phyloP scores from a whole-genome alignment of 1,284 basidiomycete genomes.

The Heimioporus punctisporus region DNA sequence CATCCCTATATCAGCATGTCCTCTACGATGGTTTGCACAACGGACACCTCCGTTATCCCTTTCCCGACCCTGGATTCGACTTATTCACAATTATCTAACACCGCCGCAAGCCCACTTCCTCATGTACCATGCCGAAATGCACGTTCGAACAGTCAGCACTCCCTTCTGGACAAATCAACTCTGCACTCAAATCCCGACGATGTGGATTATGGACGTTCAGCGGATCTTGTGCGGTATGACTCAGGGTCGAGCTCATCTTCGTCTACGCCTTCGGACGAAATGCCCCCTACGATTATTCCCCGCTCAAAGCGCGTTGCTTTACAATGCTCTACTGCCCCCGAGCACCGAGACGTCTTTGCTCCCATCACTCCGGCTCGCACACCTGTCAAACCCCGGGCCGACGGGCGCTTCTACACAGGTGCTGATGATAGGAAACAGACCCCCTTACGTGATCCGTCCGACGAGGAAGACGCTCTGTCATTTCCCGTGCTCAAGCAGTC shows the following conservation, averaged over 20 bases:
- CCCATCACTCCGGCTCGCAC: conserved; percentile 45
- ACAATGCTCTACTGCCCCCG: conserved; percentile 24
- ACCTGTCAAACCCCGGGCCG: conserved; percentile 30
- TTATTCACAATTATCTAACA: conserved; percentile 47
- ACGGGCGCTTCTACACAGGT: conserved; percentile 20
- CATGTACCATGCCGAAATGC: conserved; percentile 19
- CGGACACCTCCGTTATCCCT: conserved; percentile 40
- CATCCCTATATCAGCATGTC: conserved; percentile 20
- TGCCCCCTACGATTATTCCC: conserved; percentile 31
- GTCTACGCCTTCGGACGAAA: conserved; percentile 33
- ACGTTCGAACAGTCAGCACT: conserved; percentile 6
- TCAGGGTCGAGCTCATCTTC: conserved; percentile 36
- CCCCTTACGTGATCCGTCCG: conserved; percentile 22
- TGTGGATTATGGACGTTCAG: conserved; percentile 8
- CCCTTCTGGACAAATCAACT: conserved; percentile 16
- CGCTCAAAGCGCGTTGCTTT: conserved; percentile 39
- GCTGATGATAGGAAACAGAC: conserved; percentile 27
- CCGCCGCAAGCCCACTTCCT: conserved; percentile 51
- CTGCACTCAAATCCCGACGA: conserved; percentile 4
- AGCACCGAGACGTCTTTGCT: conserved; percentile 23
- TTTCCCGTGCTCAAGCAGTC: conserved; percentile 9
- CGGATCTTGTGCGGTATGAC: conserved; percentile 25
- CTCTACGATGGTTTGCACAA: conserved; percentile 28
- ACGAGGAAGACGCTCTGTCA: conserved; percentile 25
- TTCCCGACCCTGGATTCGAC: conserved; percentile 30